phyloP scores from a whole-genome alignment of 352 stramenopile species.

The Phytophthora citrophthora region DNA sequence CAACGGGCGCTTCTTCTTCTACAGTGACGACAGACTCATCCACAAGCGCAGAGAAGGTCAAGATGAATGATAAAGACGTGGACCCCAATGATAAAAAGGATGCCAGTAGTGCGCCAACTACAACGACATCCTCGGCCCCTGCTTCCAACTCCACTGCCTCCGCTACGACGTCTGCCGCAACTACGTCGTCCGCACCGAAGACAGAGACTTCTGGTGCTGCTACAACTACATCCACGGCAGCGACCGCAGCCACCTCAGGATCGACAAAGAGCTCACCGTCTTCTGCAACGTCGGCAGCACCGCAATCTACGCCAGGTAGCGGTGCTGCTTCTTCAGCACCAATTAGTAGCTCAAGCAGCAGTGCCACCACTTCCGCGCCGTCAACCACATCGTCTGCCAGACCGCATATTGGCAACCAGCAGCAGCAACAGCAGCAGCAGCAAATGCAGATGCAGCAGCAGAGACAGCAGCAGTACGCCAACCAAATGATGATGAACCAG shows the following conservation, averaged over 20 bases:
- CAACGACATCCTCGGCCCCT: conserved; percentile 6
- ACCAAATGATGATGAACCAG: conserved; percentile 81
- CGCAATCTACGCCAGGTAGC: conserved; percentile 7
- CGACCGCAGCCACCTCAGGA: conserved; percentile 12
- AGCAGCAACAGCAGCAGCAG: conserved; percentile 45
- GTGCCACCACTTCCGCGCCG: conserved; percentile 32
- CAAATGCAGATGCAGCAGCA: conserved; percentile 46
- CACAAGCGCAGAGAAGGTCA: conserved; percentile 27
- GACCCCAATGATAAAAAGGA: conserved; percentile 39
- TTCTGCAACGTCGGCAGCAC: conserved; percentile 8
- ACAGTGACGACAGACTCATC: conserved; percentile 23
- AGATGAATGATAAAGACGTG: conserved; percentile 43
- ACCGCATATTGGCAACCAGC: conserved; percentile 70
- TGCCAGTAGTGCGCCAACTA: conserved; percentile 4
- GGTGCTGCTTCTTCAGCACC: conserved; percentile 12
- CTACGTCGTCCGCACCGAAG: conserved; percentile 29
- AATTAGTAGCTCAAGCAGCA: conserved; percentile 19
- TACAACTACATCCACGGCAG: conserved; percentile 22
- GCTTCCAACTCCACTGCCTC: conserved; percentile 22
- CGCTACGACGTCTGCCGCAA: conserved; percentile 9
- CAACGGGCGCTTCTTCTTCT: conserved; percentile 11
- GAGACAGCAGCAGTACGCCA: conserved; percentile 63
- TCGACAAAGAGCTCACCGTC: conserved; percentile 18
- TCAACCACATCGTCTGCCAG: conserved; percentile 67
- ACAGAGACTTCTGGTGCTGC: conserved; percentile 16